Evolutionary conservation across 306 rosid species (phyloP).

Genomic region (Cicer chorassanicum): DNA sequence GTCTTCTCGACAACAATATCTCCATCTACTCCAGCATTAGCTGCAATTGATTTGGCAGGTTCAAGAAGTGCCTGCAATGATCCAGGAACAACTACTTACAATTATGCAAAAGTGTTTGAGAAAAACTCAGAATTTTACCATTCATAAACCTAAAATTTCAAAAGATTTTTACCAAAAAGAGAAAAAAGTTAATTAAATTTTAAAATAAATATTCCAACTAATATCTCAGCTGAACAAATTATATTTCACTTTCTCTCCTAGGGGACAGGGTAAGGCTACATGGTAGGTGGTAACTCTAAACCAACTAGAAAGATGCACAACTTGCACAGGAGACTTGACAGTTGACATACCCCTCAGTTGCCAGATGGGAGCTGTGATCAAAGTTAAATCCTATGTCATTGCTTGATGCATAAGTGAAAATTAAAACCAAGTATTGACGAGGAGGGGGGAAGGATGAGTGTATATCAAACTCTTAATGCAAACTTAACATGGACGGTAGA

Average conservation of each 20-base stretch:
- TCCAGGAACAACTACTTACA: conserved; percentile 35
- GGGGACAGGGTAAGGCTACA: background rate
- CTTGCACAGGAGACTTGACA: conserved; percentile 31
- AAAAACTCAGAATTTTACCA: conserved; percentile 9
- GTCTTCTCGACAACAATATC: conserved; percentile 84
- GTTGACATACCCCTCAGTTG: conserved; percentile 11
- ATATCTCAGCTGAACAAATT: conserved; percentile 17
- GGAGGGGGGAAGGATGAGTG: background rate
- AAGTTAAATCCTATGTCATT: background rate
- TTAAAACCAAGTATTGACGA: conserved; percentile 1
- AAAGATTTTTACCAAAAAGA: conserved; percentile 12
- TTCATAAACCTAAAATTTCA: conserved; percentile 7
- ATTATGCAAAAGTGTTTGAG: conserved; percentile 27
- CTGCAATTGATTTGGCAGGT: conserved; percentile 85
- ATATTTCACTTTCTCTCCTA: conserved; percentile 6
- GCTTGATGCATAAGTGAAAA: background rate
- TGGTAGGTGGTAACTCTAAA: background rate
- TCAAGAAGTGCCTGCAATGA: conserved; percentile 80
- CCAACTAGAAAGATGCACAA: conserved; percentile 7
- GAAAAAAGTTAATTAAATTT: background rate
- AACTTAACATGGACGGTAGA: background rate
- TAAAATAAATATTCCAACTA: background rate
- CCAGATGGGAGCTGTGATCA: background rate
- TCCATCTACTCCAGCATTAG: conserved; percentile 90
- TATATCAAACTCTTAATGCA: background rate